These are phyloP conservation scores for Entrophospora sp. DNA, from an alignment of 192 early-diverging fungal species.

Conservation along the genomic window DNA sequence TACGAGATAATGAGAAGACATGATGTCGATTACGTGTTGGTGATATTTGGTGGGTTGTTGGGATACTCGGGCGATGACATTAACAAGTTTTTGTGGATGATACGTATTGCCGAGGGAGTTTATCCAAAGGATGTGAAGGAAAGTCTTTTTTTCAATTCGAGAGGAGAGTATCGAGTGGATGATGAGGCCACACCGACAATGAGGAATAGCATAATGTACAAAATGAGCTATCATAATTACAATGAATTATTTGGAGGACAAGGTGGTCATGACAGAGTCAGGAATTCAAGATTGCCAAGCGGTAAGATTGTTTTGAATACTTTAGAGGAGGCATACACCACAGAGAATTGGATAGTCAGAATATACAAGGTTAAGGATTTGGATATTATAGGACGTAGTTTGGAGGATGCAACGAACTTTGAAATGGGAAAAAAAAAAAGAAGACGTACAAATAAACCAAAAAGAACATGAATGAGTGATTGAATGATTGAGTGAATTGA, in stretches of 20 bases:
- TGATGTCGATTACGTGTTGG: slow-evolving; percentile 96
- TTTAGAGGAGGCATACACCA: slow-evolving; percentile 90
- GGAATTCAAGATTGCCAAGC: slow-evolving; percentile 61
- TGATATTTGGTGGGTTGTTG: slow-evolving; percentile 93
- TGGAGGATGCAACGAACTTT: slow-evolving; percentile 56
- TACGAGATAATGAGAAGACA: slow-evolving; percentile 85
- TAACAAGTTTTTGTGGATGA: slow-evolving; percentile 99
- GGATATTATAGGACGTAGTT: slow-evolving; percentile 80
- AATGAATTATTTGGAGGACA: slow-evolving; percentile 74
- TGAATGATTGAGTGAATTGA: no score
- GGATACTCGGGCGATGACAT: slow-evolving; percentile 99
- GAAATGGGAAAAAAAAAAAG: slow-evolving; percentile 37
- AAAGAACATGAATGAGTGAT: no score
- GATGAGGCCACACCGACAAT: slow-evolving; percentile 83
- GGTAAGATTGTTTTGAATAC: slow-evolving; percentile 72
- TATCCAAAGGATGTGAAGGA: slow-evolving; percentile 94
- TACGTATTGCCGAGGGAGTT: slow-evolving; percentile 95
- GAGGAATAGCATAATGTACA: slow-evolving; percentile 92
- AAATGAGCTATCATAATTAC: slow-evolving; percentile 96
- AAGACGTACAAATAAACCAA: not conserved
- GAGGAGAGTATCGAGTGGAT: slow-evolving; percentile 91
- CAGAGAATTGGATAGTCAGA: slow-evolving; percentile 96
- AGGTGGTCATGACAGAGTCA: slow-evolving; percentile 79
- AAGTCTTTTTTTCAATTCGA: slow-evolving; percentile 72
- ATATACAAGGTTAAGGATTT: slow-evolving; percentile 97